These are phyloP conservation scores for Inonotus obliquus DNA, from an alignment of 1,284 basidiomycete genomes.

Conservation along the genomic window DNA sequence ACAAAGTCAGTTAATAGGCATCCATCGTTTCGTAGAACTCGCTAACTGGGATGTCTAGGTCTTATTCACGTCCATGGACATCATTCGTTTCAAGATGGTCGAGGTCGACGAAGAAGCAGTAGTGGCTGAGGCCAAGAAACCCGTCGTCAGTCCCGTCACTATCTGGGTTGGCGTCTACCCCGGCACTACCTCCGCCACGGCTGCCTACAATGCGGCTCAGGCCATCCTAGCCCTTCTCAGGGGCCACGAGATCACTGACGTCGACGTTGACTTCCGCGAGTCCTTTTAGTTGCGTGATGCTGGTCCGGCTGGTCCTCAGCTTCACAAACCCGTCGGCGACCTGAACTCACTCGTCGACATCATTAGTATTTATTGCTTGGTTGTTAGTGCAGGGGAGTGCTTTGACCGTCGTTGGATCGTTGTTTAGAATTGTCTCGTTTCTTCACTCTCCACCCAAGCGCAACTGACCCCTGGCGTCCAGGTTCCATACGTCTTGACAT, in stretches of 20 bases:
- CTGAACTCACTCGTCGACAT: conserved; percentile 26
- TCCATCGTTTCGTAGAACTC: conserved; percentile 9
- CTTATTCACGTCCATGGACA: conserved; percentile 6
- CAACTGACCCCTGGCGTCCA: conserved; percentile 22
- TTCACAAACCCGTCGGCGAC: conserved; percentile 24
- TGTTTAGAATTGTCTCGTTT: no score
- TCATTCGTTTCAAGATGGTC: conserved; percentile 9
- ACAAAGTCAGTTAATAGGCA: conserved; percentile 2
- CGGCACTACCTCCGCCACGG: conserved; percentile 31
- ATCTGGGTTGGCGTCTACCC: conserved; percentile 32
- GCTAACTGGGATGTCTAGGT: conserved; percentile 8
- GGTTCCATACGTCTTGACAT: conserved; percentile 21
- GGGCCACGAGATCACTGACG: no score
- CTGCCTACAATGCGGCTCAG: conserved; percentile 34
- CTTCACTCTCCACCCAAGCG: conserved; percentile 8
- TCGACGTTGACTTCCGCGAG: conserved; percentile 40
- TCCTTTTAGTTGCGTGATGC: conserved; percentile 27
- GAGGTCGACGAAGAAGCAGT: conserved; percentile 3
- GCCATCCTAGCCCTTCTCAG: conserved; percentile 33
- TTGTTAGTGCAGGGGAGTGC: no score
- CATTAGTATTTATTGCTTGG: conserved; percentile 19
- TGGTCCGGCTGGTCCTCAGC: conserved; percentile 20
- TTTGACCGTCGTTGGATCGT: no score
- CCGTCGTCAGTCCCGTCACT: no score
- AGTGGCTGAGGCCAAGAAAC: conserved; percentile 4